These are phyloP conservation scores for Ilex aquifolium DNA, from an alignment of 257 asterid genomes.

Conservation along the genomic window DNA sequence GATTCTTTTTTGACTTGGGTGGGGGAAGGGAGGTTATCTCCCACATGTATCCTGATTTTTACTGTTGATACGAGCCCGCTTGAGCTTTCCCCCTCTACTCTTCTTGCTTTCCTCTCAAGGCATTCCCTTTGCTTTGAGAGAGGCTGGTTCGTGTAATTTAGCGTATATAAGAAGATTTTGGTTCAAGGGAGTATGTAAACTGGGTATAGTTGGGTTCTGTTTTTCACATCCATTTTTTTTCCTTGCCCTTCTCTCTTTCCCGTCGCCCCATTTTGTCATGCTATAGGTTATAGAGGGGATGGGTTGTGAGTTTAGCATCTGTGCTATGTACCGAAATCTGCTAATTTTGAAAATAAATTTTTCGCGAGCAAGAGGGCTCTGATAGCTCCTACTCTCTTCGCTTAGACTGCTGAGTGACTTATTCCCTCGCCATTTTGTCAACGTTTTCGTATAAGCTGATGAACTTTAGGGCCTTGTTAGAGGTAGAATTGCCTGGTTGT, in stretches of 20 bases:
- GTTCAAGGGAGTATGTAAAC: not conserved
- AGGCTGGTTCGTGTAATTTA: not conserved
- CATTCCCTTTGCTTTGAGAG: not conserved
- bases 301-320: too few relatives aligned
- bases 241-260: not conserved
- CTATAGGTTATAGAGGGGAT: too few relatives aligned
- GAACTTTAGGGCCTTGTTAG: too few relatives aligned
- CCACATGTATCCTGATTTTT: not conserved
- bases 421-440: too few relatives aligned
- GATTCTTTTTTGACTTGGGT: not conserved
- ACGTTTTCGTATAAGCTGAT: too few relatives aligned
- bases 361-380: too few relatives aligned
- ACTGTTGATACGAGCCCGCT: not conserved
- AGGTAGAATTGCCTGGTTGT: too few relatives aligned
- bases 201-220: not conserved
- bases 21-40: not conserved
- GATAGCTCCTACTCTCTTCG: too few relatives aligned
- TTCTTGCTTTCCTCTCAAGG: not conserved
- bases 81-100: not conserved
- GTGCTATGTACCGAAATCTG: too few relatives aligned
- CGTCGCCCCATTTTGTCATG: too few relatives aligned
- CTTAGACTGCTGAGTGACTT: too few relatives aligned
- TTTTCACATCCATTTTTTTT: not conserved
- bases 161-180: slow-evolving; percentile 1
- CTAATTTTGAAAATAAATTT: too few relatives aligned